Base-by-base conservation (phyloP, 352 stramenopile species). In the Globisporangium apiculatum region DNA sequence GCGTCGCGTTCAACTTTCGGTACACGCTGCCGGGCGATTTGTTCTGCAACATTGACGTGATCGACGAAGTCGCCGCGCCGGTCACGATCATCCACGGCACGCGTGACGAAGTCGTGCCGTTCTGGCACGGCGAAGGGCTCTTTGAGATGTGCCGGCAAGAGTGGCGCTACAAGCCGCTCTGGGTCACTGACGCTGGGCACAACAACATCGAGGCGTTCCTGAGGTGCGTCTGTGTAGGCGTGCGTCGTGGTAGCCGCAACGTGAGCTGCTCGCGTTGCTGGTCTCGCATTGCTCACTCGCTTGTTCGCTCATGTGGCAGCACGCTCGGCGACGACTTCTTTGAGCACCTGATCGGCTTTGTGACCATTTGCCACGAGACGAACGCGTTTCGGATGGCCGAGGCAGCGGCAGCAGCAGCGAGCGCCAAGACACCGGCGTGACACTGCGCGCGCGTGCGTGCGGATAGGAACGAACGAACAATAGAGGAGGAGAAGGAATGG, bases 171-270 rank as follows among this genome's bases (percentile, higher is more conserved):
- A 98, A 98, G 66, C 97, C 97, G 5, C 96, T 99, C 56, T 99
- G 96, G 96, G 95, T 99, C 5, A 87, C 95, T 11, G 94, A 97
- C 57, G 96, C 94, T 3, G 96, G 97, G 0, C 97, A 99, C 67
- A 99, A 99, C 71, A 99, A 99, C 67, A 97, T 99, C 50, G 97
- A 99, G 84, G 88, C 91, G 5, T 89, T 98, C 61, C 71, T 98
- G 50, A 83, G 89, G 81, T 94, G 63, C 14, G 65, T 62, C 12
- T 4, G 45, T 31, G 24, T 31, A 31, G 24, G 47, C 36, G 17
- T 40, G 12, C 11, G n/a, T 47, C 57, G 55, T 37, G 37, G 4
- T 18, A 15, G 12, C 18, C 31, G 4, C 15, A 10, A 8, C 60
- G 67, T 62, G 55, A 51, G 10, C 7, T 17, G 24, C 7, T 60